Evolutionary conservation across 1,139 yeast species (phyloP).

Genomic region (Candida gigantensis): DNA sequence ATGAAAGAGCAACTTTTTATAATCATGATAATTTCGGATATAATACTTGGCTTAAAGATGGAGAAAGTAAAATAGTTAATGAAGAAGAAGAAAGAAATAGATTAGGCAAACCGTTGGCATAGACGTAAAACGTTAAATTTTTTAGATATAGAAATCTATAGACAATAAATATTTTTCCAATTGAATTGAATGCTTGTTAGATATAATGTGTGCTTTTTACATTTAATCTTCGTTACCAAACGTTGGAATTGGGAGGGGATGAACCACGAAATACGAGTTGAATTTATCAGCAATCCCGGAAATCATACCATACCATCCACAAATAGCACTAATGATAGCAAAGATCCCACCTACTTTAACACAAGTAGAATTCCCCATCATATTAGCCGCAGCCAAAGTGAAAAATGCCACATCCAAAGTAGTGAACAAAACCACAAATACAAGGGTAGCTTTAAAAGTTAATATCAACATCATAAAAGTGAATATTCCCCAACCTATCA

Average conservation of each 20-base stretch:
- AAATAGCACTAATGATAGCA: conserved; percentile 40
- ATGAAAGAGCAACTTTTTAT: conserved; percentile 28
- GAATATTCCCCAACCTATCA: conserved; percentile 48
- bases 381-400: conserved; percentile 43
- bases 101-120: conserved; percentile 16
- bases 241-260: conserved; percentile 2
- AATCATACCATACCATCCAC: conserved; percentile 44
- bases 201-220: no score
- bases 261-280: conserved; percentile 4
- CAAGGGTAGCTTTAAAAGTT: conserved; percentile 47
- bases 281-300: conserved; percentile 31
- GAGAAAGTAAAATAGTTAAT: conserved; percentile 17
- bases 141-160: not conserved
- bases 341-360: conserved; percentile 47
- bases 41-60: conserved; percentile 22
- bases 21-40: conserved; percentile 27
- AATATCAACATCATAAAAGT: conserved; percentile 40
- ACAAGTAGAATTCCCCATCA: conserved; percentile 32
- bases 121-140: no score
- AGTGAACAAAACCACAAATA: conserved; percentile 38
- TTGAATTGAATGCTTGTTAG: no score
- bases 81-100: conserved; percentile 18
- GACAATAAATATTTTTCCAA: no score
- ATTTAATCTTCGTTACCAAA: not conserved
- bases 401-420: conserved; percentile 41